A percentile compares a stretch with the other conserved stretches of the same genome.
These are phyloP conservation scores for Hansfordia pulvinata DNA, from an alignment of 2,329 filamentous ascomycete species.

Conservation along the genomic window DNA sequence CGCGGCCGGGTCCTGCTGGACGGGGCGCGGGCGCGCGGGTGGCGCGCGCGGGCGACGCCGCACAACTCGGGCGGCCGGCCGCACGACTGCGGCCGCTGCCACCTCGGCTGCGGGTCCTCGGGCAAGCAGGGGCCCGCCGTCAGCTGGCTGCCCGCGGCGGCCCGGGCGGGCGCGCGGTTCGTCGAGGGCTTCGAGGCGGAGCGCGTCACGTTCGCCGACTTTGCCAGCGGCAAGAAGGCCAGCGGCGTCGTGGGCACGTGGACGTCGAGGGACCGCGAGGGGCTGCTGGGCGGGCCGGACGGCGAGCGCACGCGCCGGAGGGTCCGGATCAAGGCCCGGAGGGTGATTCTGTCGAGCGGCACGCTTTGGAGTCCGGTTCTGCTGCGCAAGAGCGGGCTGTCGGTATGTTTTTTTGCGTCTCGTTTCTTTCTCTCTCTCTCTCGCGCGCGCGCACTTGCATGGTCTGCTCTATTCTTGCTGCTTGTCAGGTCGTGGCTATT, in stretches of 20 bases:
- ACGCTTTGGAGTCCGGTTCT: slow-evolving; percentile 63
- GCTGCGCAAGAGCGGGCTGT: slow-evolving; percentile 61
- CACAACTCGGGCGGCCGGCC: slow-evolving; percentile 53
- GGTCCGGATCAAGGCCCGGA: slow-evolving; percentile 61
- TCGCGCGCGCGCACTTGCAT: no score
- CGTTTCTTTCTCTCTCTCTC: not conserved
- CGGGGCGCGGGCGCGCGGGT: slow-evolving; percentile 52
- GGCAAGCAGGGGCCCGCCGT: slow-evolving; percentile 57
- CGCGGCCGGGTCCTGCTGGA: slow-evolving; percentile 50
- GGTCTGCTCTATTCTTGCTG: no score
- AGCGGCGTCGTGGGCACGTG: slow-evolving; percentile 3
- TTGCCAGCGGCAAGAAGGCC: slow-evolving; percentile 20
- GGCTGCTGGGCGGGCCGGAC: slow-evolving; percentile 35
- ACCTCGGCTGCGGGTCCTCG: slow-evolving; percentile 30
- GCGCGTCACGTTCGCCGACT: slow-evolving; percentile 41
- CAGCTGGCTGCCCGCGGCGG: slow-evolving; percentile 56
- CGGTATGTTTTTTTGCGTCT: slow-evolving; percentile 23
- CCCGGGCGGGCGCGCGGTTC: slow-evolving; percentile 50
- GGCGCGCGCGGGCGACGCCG: slow-evolving; percentile 45
- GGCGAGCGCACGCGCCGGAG: slow-evolving; percentile 36
- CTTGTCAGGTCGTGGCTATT: slow-evolving; percentile 13
- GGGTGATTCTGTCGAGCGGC: slow-evolving; percentile 61
- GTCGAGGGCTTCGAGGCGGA: slow-evolving; percentile 54
- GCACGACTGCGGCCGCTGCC: slow-evolving; percentile 44
- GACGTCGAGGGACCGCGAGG: slow-evolving; percentile 47